Base-by-base conservation (phyloP, 306 rosid species). In the Astragalus membranaceus region DNA sequence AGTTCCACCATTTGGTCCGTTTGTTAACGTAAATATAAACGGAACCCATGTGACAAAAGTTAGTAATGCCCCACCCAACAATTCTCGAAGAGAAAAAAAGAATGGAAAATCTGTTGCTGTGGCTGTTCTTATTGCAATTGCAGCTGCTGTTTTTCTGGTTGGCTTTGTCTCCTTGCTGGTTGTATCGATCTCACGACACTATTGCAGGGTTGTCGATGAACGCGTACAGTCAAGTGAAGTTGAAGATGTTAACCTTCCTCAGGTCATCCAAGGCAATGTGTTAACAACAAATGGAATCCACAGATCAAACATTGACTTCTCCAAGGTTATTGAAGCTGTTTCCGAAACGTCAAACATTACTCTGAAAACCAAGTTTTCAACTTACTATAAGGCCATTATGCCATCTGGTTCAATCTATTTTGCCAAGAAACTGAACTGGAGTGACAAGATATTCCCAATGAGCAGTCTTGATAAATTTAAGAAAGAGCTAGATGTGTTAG, bases 401-500 rank as follows among this genome's bases (percentile, higher is more conserved):
- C 91, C 92, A 8, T 81, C 89, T 1, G 95, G 97, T 43, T 72
- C 86, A 26, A 79, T 46, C 85, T 94, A 94, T 80, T 80, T 72
- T 51, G 95, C 85, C 72, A 94, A 94, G 92, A 94, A 83, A 81
- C 89, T 94, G 30, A 90, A 87, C 69, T 88, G 92, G 89, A 78
- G 82, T 42, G 97, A 87, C 85, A 90, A 84, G 87, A 62, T 86
- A 73, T 83, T 87, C 74, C 90, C 86, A 12, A 62, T 61, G 66
- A 91, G 88, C 8, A 88, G 83, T 68, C 82, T 69, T 20, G 87
- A 81, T 46, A 87, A 69, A 56, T 90, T 90, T 30, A 81, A 77
- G 29, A 74, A 75, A 36, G 88, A 88, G 77, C 79, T 94, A 13
- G 88, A 83, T 76, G 68, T 54, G 26, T 81, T 87, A 75, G 98